Evolutionary conservation across 371 early-diverging fungal genomes (phyloP).

Genomic region (Circinella minor): DNA sequence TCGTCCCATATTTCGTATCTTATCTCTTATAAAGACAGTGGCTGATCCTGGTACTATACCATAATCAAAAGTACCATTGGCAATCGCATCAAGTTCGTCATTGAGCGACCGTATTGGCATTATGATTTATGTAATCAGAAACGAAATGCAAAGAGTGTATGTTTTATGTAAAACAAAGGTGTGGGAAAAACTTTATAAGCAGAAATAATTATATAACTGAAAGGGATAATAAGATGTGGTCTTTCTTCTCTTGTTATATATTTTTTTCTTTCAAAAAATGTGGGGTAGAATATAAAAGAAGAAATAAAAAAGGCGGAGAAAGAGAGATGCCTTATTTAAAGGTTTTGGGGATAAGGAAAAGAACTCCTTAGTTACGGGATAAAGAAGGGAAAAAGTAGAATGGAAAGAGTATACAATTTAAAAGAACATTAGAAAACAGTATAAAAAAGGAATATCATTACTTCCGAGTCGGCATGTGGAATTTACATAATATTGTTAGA

Average conservation of each 20-base stretch:
- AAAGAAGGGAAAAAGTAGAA: not conserved
- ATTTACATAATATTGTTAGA: conserved; percentile 1
- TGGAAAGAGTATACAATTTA: not conserved
- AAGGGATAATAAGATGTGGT: not conserved
- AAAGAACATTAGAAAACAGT: too few species aligned
- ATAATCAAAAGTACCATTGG: conserved; percentile 40
- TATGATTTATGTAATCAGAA: not conserved
- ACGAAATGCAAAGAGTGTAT: not conserved
- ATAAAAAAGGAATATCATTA: too few species aligned
- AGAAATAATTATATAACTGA: not conserved
- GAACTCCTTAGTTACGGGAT: too few species aligned
- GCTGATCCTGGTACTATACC: conserved; percentile 52
- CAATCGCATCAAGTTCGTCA: conserved; percentile 34
- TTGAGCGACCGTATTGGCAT: conserved; percentile 23
- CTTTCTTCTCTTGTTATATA: too few species aligned
- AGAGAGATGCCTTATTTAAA: too few species aligned
- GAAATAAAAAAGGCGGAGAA: too few species aligned
- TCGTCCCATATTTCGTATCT: conserved; percentile 31
- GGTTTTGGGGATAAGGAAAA: too few species aligned
- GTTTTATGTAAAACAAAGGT: not conserved
- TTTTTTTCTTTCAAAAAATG: too few species aligned
- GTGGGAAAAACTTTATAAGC: not conserved
- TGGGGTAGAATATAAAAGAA: too few species aligned
- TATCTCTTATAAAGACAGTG: conserved; percentile 46
- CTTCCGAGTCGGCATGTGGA: conserved; percentile 4